These are phyloP conservation scores for Kalmusia sp. DNA, from an alignment of 2,329 filamentous ascomycete genomes.

Conservation along the genomic window DNA sequence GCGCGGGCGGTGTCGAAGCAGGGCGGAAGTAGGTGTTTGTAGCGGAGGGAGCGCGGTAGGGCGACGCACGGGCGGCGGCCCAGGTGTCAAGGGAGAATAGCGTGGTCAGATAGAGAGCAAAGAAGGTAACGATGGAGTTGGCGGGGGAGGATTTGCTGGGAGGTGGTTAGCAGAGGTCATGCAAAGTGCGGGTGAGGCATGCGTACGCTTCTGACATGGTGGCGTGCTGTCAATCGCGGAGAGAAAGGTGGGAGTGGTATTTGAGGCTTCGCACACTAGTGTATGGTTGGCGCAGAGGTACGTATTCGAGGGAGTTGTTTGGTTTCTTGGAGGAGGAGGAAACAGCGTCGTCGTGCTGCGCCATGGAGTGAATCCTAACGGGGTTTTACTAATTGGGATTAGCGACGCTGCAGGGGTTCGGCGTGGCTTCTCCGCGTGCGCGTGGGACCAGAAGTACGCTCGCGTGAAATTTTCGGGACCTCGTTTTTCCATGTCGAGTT, in stretches of 20 bases:
- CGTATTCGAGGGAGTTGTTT: not conserved
- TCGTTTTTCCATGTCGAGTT: too few species aligned
- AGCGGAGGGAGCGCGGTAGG: constrained; percentile 33
- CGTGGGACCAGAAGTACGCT: not conserved
- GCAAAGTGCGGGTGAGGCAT: not conserved
- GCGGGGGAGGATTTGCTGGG: constrained; percentile 3
- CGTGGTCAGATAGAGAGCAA: constrained; percentile 49
- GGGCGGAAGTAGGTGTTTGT: constrained; percentile 32
- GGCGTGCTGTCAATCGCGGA: not conserved
- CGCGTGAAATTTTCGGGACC: not conserved
- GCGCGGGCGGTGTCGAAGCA: constrained; percentile 20
- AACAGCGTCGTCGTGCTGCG: too few species aligned
- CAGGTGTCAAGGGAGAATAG: constrained; percentile 48
- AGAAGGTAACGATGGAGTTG: constrained; percentile 38
- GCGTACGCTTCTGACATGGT: constrained; percentile 1
- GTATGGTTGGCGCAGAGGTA: not conserved
- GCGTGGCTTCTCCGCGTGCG: not conserved
- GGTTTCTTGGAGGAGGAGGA: too few species aligned
- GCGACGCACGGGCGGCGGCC: constrained; percentile 41
- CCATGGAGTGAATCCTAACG: not conserved
- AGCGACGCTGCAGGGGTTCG: constrained; percentile 2
- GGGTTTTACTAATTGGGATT: not conserved
- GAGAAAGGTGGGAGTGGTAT: not conserved
- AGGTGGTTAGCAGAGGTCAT: not conserved
- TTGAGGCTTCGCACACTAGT: not conserved